Percentiles rank a stretch among this genome's conserved stretches.
Evolutionary conservation across 2,329 filamentous ascomycete genomes (phyloP).

Genomic region (Bipolaris cookei): DNA sequence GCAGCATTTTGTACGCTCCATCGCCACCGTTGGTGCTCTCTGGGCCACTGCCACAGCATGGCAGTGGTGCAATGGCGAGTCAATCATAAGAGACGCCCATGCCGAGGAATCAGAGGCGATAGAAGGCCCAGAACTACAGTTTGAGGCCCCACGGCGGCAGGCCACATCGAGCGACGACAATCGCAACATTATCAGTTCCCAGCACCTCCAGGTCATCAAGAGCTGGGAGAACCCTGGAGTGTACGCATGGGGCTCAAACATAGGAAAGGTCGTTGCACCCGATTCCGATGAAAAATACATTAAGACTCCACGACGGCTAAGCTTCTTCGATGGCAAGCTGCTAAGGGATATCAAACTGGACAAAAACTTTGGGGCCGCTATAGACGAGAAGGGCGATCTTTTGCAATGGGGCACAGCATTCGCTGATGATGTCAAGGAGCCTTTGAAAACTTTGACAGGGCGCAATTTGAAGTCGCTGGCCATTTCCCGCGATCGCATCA

Average conservation of each 20-base stretch:
- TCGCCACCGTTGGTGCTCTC: conserved; percentile 52
- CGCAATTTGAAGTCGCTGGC: conserved; percentile 79
- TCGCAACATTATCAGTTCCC: conserved; percentile 77
- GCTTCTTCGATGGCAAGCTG: conserved; percentile 82
- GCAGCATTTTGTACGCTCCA: conserved; percentile 54
- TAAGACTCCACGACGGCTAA: conserved; percentile 78
- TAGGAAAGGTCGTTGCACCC: conserved; percentile 82
- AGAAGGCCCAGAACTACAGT: conserved; percentile 64
- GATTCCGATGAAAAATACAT: conserved; percentile 77
- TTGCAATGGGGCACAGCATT: conserved; percentile 90
- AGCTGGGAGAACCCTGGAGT: conserved; percentile 85
- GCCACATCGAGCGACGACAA: conserved; percentile 70
- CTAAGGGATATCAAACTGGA: conserved; percentile 88
- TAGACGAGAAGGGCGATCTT: conserved; percentile 85
- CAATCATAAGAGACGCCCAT: conserved; percentile 51
- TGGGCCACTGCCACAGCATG: conserved; percentile 54
- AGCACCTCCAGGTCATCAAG: conserved; percentile 85
- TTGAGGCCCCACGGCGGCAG: conserved; percentile 69
- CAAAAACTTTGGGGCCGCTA: conserved; percentile 79
- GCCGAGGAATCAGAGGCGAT: conserved; percentile 59
- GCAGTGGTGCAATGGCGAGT: conserved; percentile 52
- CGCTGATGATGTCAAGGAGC: conserved; percentile 67
- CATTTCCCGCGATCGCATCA: conserved; percentile 81
- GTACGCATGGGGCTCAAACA: conserved; percentile 92
- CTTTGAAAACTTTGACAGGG: conserved; percentile 75